Evolutionary conservation across 331 rosid species (phyloP).

Genomic region (Cydonia oblonga): DNA sequence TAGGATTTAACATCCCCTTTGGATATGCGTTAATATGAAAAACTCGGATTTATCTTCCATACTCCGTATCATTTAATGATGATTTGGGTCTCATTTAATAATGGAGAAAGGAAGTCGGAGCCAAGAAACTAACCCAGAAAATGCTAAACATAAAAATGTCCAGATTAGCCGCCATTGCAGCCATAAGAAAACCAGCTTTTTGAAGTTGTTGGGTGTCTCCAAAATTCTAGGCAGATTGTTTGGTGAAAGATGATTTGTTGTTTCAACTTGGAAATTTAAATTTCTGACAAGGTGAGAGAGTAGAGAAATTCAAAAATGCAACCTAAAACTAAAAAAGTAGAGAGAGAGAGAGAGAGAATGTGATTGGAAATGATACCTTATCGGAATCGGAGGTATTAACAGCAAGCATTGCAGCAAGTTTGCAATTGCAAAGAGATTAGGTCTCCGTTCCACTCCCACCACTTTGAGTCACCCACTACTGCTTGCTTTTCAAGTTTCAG

Average conservation of each 20-base stretch:
- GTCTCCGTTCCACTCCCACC: background rate
- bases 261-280: background rate
- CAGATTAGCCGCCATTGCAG: too few species aligned
- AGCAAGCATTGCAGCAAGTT: constrained; percentile 22
- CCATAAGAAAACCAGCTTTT: too few species aligned
- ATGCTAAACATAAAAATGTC: too few species aligned
- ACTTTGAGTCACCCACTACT: background rate
- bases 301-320: background rate
- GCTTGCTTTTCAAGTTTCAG: background rate
- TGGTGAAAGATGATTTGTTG: background rate
- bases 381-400: constrained; percentile 18
- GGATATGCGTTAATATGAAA: too few species aligned
- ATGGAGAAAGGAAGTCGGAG: too few species aligned
- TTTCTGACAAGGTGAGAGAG: background rate
- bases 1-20: too few species aligned
- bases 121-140: too few species aligned
- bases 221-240: background rate
- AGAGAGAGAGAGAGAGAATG: background rate
- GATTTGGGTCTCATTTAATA: too few species aligned
- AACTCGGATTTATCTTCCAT: too few species aligned
- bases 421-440: background rate
- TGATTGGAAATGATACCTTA: constrained; percentile 17
- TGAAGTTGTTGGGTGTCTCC: background rate
- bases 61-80: too few species aligned
- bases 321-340: constrained; percentile 2